phyloP scores from a whole-genome alignment of 2,329 filamentous ascomycete species.

The Pseudogymnoascus sp. region DNA sequence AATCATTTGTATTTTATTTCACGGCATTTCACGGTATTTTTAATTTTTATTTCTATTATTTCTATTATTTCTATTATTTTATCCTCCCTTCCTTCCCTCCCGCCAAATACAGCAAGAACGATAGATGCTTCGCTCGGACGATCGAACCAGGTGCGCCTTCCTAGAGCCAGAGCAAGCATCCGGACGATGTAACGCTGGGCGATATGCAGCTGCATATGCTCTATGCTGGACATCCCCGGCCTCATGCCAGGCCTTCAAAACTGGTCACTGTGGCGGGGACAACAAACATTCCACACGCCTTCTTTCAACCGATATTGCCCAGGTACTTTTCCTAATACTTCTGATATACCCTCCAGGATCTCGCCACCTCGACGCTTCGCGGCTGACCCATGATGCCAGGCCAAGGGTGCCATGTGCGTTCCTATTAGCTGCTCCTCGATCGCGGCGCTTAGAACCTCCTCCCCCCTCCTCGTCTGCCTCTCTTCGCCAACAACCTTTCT shows the following conservation, averaged over 20 bases:
- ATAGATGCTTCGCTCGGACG: neutral
- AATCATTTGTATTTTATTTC: slow-evolving; percentile 3
- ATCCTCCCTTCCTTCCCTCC: neutral
- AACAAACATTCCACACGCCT: slow-evolving; percentile 6
- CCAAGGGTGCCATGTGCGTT: slow-evolving; percentile 6
- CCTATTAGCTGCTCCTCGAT: slow-evolving; percentile 2
- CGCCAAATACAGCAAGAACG: neutral
- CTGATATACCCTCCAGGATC: neutral
- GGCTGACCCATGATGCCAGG: slow-evolving; percentile 5
- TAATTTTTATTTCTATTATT: neutral
- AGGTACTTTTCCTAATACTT: neutral
- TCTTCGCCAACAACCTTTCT: slow-evolving; percentile 1
- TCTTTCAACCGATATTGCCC: slow-evolving; percentile 3
- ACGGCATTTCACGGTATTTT: neutral
- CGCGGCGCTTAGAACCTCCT: slow-evolving; percentile 1
- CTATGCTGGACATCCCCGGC: neutral
- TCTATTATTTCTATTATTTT: neutral
- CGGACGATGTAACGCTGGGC: neutral
- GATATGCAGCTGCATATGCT: neutral
- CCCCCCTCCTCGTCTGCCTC: neutral
- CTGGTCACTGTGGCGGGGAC: neutral
- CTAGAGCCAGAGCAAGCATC: neutral
- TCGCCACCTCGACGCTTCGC: neutral
- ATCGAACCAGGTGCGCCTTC: neutral
- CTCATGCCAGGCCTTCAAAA: neutral